Evolutionary conservation across 306 rosid species (phyloP).

Genomic region (cucumber (Cucumis sativus)): DNA sequence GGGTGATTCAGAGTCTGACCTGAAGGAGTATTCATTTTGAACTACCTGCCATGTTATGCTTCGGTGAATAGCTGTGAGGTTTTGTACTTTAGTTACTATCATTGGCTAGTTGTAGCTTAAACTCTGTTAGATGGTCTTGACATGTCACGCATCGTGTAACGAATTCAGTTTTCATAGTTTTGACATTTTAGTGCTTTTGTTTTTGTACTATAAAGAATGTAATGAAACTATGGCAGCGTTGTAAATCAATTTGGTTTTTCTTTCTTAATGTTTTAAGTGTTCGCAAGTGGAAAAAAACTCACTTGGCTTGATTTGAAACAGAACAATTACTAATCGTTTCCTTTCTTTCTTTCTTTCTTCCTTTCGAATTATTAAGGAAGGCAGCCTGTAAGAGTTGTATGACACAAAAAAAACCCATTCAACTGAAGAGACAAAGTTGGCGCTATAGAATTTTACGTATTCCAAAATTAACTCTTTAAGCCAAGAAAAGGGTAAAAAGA

Average conservation of each 20-base stretch:
- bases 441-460: neutral
- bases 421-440: neutral
- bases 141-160: no score
- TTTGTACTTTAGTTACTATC: neutral
- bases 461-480: neutral
- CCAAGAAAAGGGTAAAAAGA: neutral
- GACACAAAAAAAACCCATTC: neutral
- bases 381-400: neutral
- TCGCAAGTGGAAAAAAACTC: no score
- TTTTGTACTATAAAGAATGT: no score
- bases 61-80: neutral
- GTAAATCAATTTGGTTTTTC: no score
- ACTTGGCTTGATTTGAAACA: no score
- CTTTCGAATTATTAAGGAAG: neutral
- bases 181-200: no score
- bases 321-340: no score
- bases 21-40: conserved; percentile 81
- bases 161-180: no score
- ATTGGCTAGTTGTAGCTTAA: neutral
- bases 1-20: conserved; percentile 48
- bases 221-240: no score
- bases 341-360: no score
- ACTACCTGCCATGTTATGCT: neutral
- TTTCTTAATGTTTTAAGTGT: no score
- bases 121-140: neutral